phyloP scores from a whole-genome alignment of 2,329 filamentous ascomycete genomes.

The Anisogramma anomala region DNA sequence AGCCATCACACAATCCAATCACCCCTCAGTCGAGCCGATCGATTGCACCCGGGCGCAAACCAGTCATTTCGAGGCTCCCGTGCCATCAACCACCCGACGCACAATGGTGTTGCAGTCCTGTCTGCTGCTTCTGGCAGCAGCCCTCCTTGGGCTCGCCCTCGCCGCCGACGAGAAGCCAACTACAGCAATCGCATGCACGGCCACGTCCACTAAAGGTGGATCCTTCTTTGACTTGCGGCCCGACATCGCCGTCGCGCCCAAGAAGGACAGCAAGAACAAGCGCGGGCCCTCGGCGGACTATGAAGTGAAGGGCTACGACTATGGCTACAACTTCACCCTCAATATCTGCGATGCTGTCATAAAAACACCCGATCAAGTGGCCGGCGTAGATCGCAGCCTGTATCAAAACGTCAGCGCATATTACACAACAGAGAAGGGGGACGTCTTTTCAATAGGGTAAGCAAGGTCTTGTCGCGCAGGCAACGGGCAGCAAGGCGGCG shows the following conservation, averaged over 20 bases:
- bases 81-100: not conserved
- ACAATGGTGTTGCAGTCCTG: slow-evolving; percentile 8
- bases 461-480: slow-evolving; percentile 25
- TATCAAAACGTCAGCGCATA: slow-evolving; percentile 72
- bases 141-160: slow-evolving; percentile 4
- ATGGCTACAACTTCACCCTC: slow-evolving; percentile 69
- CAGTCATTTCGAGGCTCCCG: not conserved
- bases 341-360: slow-evolving; percentile 74
- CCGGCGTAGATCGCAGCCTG: slow-evolving; percentile 47
- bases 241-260: slow-evolving; percentile 35
- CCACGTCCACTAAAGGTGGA: slow-evolving; percentile 39
- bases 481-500: not conserved
- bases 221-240: slow-evolving; percentile 49
- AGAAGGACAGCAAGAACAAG: slow-evolving; percentile 33
- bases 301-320: slow-evolving; percentile 62
- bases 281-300: slow-evolving; percentile 38
- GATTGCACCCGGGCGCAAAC: not conserved
- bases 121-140: slow-evolving; percentile 10
- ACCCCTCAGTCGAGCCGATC: not conserved
- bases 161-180: slow-evolving; percentile 21
- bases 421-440: slow-evolving; percentile 49
- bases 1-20: not conserved
- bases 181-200: slow-evolving; percentile 40
- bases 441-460: slow-evolving; percentile 65
- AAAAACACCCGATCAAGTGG: slow-evolving; percentile 48